phyloP scores from a whole-genome alignment of 2,329 filamentous ascomycete species.

The Graphilbum sp. region DNA sequence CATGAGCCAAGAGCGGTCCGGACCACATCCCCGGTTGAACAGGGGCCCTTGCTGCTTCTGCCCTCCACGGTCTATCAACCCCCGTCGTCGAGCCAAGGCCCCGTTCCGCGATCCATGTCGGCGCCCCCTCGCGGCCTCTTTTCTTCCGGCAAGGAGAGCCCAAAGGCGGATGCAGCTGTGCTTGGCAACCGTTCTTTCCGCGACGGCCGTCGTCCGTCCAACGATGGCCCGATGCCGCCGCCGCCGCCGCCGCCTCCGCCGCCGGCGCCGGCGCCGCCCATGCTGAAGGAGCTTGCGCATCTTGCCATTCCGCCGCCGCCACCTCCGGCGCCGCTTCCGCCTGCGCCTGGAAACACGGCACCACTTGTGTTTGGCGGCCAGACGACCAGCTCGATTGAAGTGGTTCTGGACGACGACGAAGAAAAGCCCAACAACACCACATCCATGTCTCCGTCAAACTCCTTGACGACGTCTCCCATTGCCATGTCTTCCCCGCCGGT shows the following conservation, averaged over 20 bases:
- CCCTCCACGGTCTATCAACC: constrained; percentile 46
- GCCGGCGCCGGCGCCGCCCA: constrained; percentile 37
- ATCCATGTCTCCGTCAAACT: constrained; percentile 11
- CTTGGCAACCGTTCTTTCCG: too few species aligned
- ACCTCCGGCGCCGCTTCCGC: constrained; percentile 40
- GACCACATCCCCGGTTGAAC: too few species aligned
- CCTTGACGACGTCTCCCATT: constrained; percentile 25
- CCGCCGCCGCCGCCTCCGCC: constrained; percentile 31
- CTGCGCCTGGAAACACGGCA: constrained; percentile 17
- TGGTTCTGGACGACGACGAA: constrained; percentile 47
- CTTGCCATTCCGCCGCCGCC: constrained; percentile 44
- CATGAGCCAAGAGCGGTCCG: too few species aligned
- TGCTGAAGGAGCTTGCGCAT: constrained; percentile 47
- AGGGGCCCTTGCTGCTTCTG: constrained; percentile 28
- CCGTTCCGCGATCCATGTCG: constrained; percentile 45
- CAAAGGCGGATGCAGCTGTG: background rate
- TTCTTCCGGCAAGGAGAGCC: background rate
- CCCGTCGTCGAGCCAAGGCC: constrained; percentile 22
- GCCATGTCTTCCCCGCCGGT: constrained; percentile 26
- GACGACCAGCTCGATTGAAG: constrained; percentile 44
- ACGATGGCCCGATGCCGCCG: constrained; percentile 29
- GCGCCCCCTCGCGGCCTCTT: constrained; percentile 24
- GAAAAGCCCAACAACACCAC: constrained; percentile 8
- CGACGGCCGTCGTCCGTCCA: constrained; percentile 25
- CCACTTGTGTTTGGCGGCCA: constrained; percentile 25